Base-by-base conservation (phyloP, 1,284 basidiomycete species). In the Leccinum insigne region DNA sequence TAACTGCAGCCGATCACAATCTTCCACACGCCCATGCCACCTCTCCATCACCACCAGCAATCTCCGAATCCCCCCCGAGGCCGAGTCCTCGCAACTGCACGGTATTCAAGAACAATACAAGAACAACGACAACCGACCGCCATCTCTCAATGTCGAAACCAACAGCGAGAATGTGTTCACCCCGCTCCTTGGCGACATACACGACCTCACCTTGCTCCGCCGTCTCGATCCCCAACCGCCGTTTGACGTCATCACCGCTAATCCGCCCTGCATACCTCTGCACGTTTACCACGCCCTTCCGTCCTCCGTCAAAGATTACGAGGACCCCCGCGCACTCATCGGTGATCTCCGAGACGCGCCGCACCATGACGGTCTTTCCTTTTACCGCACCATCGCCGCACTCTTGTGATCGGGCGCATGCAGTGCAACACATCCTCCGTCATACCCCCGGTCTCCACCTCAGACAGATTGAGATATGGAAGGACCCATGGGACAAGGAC, bases 201-300 rank as follows among this genome's bases (percentile, higher is more conserved):
- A 79, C 70, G 78, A 75, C 67, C 79, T 77, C 70, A 59, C 61
- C 16, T 73, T 85, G 62, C 72, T 80, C 40, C 70, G 76, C 38
- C 70, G 74, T 29, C 70, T 77, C 29, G 62, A 64, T 14, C 80
- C 80, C 14, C 83, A 4, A 1, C 70, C 69, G 1, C 70, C 88
- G 3, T 90, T 90, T 76, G 89, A 96, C 77, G 77, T 98, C 65
- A 79, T 98, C 70, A 94, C 94, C 6, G 89, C 92, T 11, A 98
- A 98, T 77, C 96, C 96, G n/a, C 96, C 96, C 6, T 98, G 98
- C 79, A 94, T 98, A 70, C 82, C 94, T 23, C 81, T 75, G 63
- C 67, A 76, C 40, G 89, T 93, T 65, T 96, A 90, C 74, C 78
- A 85, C 54, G 66, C 74, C 14, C 84, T 97, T 26, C 85, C 90